Evolutionary conservation across 805 yeast genomes (phyloP).

Genomic region (Candida berthetii): DNA sequence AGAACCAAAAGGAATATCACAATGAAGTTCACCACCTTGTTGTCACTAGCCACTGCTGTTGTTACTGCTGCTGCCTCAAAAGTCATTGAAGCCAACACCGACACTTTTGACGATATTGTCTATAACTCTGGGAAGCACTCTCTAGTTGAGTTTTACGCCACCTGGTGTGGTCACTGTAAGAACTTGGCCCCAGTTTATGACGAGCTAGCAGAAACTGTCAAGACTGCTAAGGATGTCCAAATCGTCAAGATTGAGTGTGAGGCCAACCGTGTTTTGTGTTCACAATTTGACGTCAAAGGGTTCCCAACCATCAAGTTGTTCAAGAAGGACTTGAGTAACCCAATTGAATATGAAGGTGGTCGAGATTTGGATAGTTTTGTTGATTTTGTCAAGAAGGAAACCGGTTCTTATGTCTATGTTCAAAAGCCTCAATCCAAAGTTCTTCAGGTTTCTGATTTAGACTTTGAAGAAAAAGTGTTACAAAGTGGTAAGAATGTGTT

Average conservation of each 20-base stretch:
- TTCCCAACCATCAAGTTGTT: slow-evolving; percentile 89
- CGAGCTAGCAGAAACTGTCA: slow-evolving; percentile 68
- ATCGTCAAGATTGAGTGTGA: slow-evolving; percentile 90
- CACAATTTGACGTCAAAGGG: slow-evolving; percentile 67
- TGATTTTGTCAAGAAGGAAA: slow-evolving; percentile 49
- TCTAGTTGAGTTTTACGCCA: slow-evolving; percentile 86
- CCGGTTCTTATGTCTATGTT: slow-evolving; percentile 24
- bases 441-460: slow-evolving; percentile 20
- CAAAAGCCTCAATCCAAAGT: slow-evolving; percentile 16
- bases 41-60: not conserved
- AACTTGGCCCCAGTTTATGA: slow-evolving; percentile 82
- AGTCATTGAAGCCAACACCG: slow-evolving; percentile 39
- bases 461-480: slow-evolving; percentile 29
- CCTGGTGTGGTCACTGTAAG: slow-evolving; percentile 97
- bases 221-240: slow-evolving; percentile 47
- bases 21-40: not conserved
- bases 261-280: slow-evolving; percentile 70
- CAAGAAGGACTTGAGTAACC: slow-evolving; percentile 65
- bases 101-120: slow-evolving; percentile 48
- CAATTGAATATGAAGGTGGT: slow-evolving; percentile 56
- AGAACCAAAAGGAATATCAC: not conserved
- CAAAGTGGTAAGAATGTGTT: slow-evolving; percentile 18
- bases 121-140: slow-evolving; percentile 62
- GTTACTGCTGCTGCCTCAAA: slow-evolving; percentile 12
- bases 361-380: slow-evolving; percentile 70